phyloP scores from a whole-genome alignment of 2,329 filamentous ascomycete species.

The Diaporthe capsici region DNA sequence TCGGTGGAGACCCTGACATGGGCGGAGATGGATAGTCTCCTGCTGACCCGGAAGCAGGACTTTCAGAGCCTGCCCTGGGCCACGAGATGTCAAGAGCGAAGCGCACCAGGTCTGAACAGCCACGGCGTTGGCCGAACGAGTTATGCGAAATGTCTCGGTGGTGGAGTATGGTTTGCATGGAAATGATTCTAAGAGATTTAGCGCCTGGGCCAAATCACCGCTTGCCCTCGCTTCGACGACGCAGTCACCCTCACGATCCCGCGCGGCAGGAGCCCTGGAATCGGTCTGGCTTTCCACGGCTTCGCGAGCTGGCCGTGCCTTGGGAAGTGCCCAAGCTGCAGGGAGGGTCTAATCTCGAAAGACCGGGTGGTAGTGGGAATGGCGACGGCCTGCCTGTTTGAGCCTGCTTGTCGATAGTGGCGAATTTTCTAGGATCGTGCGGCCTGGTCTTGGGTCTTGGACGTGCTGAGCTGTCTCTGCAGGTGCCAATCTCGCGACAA shows the following conservation, averaged over 20 bases:
- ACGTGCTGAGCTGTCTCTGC: constrained; percentile 24
- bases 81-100: constrained; percentile 70
- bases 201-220: constrained; percentile 47
- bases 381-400: constrained; percentile 20
- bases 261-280: constrained; percentile 43
- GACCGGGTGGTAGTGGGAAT: neutral
- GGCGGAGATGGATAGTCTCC: constrained; percentile 79
- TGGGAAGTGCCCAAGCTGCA: neutral
- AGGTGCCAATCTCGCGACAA: constrained; percentile 26
- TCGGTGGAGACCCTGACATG: constrained; percentile 79
- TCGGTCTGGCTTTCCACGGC: constrained; percentile 10
- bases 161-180: constrained; percentile 70
- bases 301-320: neutral
- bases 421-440: constrained; percentile 18
- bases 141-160: constrained; percentile 59
- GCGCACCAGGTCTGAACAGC: constrained; percentile 67
- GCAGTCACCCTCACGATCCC: constrained; percentile 31
- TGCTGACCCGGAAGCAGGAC: constrained; percentile 67
- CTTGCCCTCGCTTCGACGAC: constrained; percentile 46
- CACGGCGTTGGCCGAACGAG: constrained; percentile 72
- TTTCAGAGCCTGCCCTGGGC: constrained; percentile 68
- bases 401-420: constrained; percentile 31
- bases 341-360: constrained; percentile 9
- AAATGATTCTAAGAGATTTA: constrained; percentile 46
- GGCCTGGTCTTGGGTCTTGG: constrained; percentile 1